Base-by-base conservation (phyloP, 2,329 filamentous ascomycete species). In the Mariannaea sp. region DNA sequence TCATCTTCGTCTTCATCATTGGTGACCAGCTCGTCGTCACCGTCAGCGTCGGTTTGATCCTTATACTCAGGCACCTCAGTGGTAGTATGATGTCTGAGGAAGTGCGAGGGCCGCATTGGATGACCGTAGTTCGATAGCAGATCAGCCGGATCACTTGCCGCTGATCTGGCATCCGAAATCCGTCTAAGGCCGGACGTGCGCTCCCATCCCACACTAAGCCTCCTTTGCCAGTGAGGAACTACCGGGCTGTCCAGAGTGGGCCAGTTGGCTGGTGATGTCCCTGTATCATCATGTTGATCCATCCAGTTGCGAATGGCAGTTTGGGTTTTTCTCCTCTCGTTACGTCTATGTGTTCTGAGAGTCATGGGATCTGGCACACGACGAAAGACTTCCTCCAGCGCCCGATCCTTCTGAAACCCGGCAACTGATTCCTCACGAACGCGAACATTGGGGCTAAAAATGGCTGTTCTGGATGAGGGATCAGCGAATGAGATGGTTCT, bases 261-360 rank as follows among this genome's bases (percentile, higher is more conserved):
- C 73, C 80, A 83, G 57, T 81, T 76, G 4, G 74, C 71, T 16
- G 77, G 70, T 2, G 75, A 75, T 55, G 70, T 72, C 24, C 71
- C 78, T 33, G 74, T 76, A 50, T 75, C 84, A 14, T 84, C 81
- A 53, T 85, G 79, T 58, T 82, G 81, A 38, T 92, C 89, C 89
- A 97, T 96, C 92, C 92, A 97, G 61, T 89, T 87, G 22, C 88
- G 86, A 45, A 97, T 92, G 0, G 90, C 89, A 54, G 87, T 92
- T 59, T 88, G 88, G 1, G 88, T 90, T 68, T 92, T 88, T 30
- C 84, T 82, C 56, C 86, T 81, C 60, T 90, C 86, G 22, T 83
- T 79, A 44, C 82, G 79, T 42, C 81, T 78, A 41, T 83, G 80
- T 2, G 81, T 85, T 14, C 82, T 80, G 47, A 86, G 73, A 2